Evolutionary conservation across 495 filamentous ascomycete genomes (phyloP).

Genomic region (Tuber melanosporum): DNA sequence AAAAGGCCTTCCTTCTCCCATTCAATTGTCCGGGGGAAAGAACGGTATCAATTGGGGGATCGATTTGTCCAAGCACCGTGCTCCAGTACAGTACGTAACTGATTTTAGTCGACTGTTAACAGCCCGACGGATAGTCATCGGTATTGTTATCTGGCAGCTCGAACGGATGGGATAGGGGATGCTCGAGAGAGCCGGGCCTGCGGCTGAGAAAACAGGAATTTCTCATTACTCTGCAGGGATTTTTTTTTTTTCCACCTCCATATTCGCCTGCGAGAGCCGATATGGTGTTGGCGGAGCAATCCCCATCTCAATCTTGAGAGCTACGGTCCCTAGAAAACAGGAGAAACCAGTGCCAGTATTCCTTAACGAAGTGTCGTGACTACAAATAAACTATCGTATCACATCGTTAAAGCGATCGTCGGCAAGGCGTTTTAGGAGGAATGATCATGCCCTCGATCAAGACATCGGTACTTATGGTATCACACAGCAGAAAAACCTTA

Average conservation of each 20-base stretch:
- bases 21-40: not conserved
- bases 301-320: not conserved
- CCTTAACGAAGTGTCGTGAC: not conserved
- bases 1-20: not conserved
- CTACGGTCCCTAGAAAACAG: not conserved
- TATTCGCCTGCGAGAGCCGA: not conserved
- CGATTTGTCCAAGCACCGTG: not conserved
- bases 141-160: not conserved
- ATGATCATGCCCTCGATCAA: not conserved
- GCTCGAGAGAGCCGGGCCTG: not conserved
- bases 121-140: not conserved
- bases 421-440: not conserved
- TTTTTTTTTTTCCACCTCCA: not conserved
- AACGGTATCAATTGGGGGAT: not conserved
- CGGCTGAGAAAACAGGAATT: constrained; percentile 2
- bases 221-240: not conserved
- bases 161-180: not conserved
- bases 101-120: not conserved
- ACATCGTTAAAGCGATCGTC: not conserved
- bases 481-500: not conserved
- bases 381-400: not conserved
- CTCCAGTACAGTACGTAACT: not conserved
- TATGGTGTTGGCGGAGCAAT: not conserved
- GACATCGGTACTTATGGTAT: not conserved
- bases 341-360: not conserved